These are phyloP conservation scores for Monosporascus sp. DNA, from an alignment of 2,329 filamentous ascomycete genomes.

Conservation along the genomic window DNA sequence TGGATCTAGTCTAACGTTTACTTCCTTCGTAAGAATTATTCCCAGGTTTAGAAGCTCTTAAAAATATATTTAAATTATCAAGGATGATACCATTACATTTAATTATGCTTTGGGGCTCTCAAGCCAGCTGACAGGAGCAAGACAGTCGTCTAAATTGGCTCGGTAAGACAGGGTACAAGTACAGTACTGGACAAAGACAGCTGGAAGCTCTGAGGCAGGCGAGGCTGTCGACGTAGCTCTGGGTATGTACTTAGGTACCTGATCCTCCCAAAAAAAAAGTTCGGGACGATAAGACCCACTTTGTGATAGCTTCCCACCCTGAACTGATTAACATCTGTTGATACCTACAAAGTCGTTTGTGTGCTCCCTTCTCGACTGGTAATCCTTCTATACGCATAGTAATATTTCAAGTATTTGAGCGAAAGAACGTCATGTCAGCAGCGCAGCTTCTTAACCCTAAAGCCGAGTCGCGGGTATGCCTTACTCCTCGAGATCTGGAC, in stretches of 20 bases:
- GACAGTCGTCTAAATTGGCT: background rate
- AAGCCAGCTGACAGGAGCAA: background rate
- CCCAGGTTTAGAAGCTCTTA: background rate
- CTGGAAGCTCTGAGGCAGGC: too few species aligned
- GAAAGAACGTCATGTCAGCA: conserved; percentile 70
- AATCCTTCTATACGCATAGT: background rate
- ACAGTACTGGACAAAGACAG: too few species aligned
- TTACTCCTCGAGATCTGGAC: conserved; percentile 15
- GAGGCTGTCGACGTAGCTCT: too few species aligned
- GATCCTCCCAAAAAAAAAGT: conserved; percentile 16
- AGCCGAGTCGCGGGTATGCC: conserved; percentile 87
- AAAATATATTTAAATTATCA: background rate
- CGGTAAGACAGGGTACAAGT: too few species aligned
- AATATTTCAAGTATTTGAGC: background rate
- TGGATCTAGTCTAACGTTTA: background rate
- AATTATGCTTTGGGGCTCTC: background rate
- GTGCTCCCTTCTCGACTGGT: background rate
- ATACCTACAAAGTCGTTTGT: background rate
- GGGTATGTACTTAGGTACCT: background rate
- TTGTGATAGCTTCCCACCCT: conserved; percentile 8
- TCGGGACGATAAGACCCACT: conserved; percentile 11
- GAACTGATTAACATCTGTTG: background rate
- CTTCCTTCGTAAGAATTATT: background rate
- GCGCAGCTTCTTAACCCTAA: conserved; percentile 98
- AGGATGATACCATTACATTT: background rate